Conservation (phyloP, 805 yeast species). For the Saturnispora galanensis region DNA sequence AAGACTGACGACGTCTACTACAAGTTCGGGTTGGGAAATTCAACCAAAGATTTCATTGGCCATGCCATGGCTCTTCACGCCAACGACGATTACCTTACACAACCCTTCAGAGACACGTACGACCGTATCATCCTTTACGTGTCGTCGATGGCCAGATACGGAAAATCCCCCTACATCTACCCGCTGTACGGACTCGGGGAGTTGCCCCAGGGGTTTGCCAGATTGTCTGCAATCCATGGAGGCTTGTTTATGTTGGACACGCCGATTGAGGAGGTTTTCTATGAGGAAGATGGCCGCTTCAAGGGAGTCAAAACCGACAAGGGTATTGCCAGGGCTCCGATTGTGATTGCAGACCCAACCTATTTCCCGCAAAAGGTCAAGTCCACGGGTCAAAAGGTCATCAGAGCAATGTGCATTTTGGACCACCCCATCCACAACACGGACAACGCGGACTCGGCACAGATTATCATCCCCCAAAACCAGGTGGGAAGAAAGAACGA, state of each 20-base stretch:
- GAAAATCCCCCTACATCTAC: constrained; percentile 92
- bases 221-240: constrained; percentile 93
- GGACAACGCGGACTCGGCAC: constrained; percentile 75
- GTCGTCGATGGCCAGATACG: constrained; percentile 87
- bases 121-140: constrained; percentile 80
- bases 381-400: constrained; percentile 63
- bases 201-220: constrained; percentile 97
- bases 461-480: constrained; percentile 92
- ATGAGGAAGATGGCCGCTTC: constrained; percentile 62
- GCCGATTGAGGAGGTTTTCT: constrained; percentile 83
- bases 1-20: constrained; percentile 88
- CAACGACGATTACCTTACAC: constrained; percentile 76
- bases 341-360: constrained; percentile 95
- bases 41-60: constrained; percentile 93
- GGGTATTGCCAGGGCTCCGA: constrained; percentile 84
- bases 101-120: constrained; percentile 87
- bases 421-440: constrained; percentile 85
- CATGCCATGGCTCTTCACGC: constrained; percentile 98
- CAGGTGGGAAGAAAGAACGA: constrained; percentile 90
- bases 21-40: constrained; percentile 83
- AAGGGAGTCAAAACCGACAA: constrained; percentile 85
- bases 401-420: constrained; percentile 79
- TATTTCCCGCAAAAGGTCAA: constrained; percentile 82
- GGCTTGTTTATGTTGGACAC: constrained; percentile 98
- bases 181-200: constrained; percentile 97